Percentiles rank a stretch among this genome's conserved stretches.
These are phyloP conservation scores for Litsea cubeba DNA, from an alignment of 164 flowering plant genomes.

Conservation along the genomic window DNA sequence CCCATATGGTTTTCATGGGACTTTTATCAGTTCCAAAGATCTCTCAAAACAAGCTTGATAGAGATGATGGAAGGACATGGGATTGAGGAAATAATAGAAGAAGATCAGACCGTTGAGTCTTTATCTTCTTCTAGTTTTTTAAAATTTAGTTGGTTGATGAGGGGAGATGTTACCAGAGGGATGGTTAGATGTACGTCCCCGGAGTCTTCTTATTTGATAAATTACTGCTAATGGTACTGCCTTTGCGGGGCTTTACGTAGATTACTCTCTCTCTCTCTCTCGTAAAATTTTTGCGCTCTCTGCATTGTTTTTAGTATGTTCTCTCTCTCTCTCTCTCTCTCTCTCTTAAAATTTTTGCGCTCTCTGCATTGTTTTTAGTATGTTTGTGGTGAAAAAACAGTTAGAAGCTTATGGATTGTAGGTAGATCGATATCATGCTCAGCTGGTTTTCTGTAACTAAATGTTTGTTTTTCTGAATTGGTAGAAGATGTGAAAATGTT, in stretches of 20 bases:
- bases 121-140: not conserved
- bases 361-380: too few species aligned
- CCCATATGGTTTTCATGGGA: slow-evolving; percentile 52
- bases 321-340: too few species aligned
- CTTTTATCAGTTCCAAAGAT: slow-evolving; percentile 52
- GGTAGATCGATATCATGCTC: slow-evolving; percentile 26
- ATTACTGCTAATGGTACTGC: not conserved
- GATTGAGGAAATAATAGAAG: too few species aligned
- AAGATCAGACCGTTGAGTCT: too few species aligned
- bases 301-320: not conserved
- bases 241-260: not conserved
- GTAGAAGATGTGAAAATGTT: too few species aligned
- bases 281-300: not conserved
- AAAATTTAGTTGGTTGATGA: too few species aligned
- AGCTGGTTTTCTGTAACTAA: slow-evolving; percentile 20
- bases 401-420: slow-evolving; percentile 22
- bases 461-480: not conserved
- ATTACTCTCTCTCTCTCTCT: not conserved
- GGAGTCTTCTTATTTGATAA: slow-evolving; percentile 10
- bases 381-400: slow-evolving; percentile 9
- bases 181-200: slow-evolving; percentile 30
- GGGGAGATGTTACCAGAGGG: slow-evolving; percentile 30
- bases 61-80: too few species aligned
- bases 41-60: slow-evolving; percentile 40
- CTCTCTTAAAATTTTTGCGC: too few species aligned